Evolutionary conservation across 495 filamentous ascomycete genomes (phyloP), one percentile per base, ranked within the genome.

Genomic region (Cetradonia linearis): DNA sequence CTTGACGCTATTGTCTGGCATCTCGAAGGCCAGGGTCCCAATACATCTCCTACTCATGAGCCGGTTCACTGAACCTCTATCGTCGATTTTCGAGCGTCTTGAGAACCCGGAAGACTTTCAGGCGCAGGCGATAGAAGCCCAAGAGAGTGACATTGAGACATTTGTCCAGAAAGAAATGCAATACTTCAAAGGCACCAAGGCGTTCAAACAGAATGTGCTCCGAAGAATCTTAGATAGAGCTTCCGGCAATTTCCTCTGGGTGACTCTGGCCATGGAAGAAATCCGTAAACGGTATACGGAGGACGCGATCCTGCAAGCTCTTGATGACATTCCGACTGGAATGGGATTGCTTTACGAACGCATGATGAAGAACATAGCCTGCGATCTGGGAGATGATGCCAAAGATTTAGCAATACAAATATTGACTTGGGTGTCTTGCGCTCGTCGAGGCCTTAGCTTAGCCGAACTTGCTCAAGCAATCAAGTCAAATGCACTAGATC

Each of bases 241-340:
- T 14, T 36, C 62, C 1, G 73, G 70, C 3, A 73, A 61, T 27
- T 76, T 76, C 58, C 65, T 76, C 1, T 75, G 73, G 73, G 63
- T 65, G 4, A 47, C 34, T n/a, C 58, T 76, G 9, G 71, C 71
- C 25, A 50, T 74, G 11, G 56, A 70, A 31, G 68, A 71, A 59
- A 55, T 76, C 9, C 23, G 33, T 16, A 42, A 64, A 30, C 50
- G 60, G 33, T 66, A 69, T 49, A 66, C 62, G 7, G 58, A 70
- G 58, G 61, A 65, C 36, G 69, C 66, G 5, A 65, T 71, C 25
- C 49, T 67, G 31, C 50, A 68, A 25, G 58, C 66, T 27, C 65
- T 76, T 18, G 58, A 72, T 9, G 65, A 73, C 5, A 59, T 74
- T 0, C 73, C 73, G 5, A 30, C 16, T 11, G 71, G 64, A 36